These are phyloP conservation scores for Canavalia ensiformis DNA, from an alignment of 306 rosid genomes.

Conservation along the genomic window DNA sequence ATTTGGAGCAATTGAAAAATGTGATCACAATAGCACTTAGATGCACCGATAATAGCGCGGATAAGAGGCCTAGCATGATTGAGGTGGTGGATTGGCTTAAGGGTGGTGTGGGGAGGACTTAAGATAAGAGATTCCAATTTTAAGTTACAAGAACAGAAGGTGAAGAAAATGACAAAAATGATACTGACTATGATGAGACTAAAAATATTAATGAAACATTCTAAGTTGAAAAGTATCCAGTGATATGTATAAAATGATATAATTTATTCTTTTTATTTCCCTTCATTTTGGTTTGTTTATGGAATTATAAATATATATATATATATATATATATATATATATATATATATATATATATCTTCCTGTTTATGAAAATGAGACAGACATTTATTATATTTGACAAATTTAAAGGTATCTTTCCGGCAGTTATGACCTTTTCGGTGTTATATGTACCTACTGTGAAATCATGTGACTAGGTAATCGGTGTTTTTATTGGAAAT, in stretches of 20 bases:
- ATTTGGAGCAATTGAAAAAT: conserved; percentile 56
- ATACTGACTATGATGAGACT: conserved; percentile 46
- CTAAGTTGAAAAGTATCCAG: conserved; percentile 30
- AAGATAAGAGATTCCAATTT: conserved; percentile 29
- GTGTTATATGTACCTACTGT: neutral
- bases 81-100: conserved; percentile 74
- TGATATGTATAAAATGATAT: conserved; percentile 51
- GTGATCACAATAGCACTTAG: conserved; percentile 58
- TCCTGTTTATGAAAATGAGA: neutral
- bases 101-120: conserved; percentile 15
- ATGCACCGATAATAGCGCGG: conserved; percentile 63
- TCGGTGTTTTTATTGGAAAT: too few relatives aligned
- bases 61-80: conserved; percentile 68
- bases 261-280: conserved; percentile 15
- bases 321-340: neutral
- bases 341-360: neutral
- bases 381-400: neutral
- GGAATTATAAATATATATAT: neutral
- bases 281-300: neutral
- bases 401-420: conserved; percentile 19
- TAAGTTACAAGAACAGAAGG: conserved; percentile 30
- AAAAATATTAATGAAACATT: conserved; percentile 33
- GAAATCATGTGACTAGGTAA: neutral
- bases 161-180: conserved; percentile 46
- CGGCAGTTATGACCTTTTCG: neutral